phyloP scores from a whole-genome alignment of 1,284 basidiomycete genomes.

The Boletus albobrunnescens region DNA sequence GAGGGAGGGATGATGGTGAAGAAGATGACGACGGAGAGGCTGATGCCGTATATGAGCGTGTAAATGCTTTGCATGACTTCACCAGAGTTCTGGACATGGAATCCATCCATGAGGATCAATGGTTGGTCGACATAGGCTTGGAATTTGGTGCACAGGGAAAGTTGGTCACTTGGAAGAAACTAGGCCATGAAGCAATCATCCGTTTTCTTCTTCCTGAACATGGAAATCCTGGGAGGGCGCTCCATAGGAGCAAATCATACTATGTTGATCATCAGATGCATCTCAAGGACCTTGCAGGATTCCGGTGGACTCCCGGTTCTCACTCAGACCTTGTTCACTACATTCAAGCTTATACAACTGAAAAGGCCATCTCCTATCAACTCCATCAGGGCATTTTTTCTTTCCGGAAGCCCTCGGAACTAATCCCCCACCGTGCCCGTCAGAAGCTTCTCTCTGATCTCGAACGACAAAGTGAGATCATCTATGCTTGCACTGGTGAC shows the following conservation, averaged over 20 bases:
- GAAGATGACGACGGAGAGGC: neutral
- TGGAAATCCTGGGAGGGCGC: neutral
- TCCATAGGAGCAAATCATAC: neutral
- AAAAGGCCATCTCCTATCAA: constrained; percentile 16
- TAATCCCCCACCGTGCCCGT: neutral
- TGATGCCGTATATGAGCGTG: neutral
- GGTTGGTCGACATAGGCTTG: neutral
- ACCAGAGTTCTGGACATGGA: neutral
- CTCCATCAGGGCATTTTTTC: constrained; percentile 8
- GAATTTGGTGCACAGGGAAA: neutral
- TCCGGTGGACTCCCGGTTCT: neutral
- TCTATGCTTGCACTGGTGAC: neutral
- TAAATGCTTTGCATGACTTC: neutral
- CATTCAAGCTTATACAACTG: constrained; percentile 15
- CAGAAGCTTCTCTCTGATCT: neutral
- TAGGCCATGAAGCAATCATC: neutral
- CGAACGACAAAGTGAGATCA: neutral
- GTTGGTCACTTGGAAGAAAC: neutral
- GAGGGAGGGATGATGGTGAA: too few relatives aligned
- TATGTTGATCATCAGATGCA: constrained; percentile 5
- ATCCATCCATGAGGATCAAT: neutral
- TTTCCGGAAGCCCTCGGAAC: neutral
- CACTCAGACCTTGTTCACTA: neutral
- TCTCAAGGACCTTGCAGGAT: constrained; percentile 7
- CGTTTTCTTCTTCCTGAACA: neutral